A percentile compares a stretch with the other conserved stretches of the same genome.
Conservation (phyloP, 768 basidiomycete genomes). For the Suillus ampliporus region DNA sequence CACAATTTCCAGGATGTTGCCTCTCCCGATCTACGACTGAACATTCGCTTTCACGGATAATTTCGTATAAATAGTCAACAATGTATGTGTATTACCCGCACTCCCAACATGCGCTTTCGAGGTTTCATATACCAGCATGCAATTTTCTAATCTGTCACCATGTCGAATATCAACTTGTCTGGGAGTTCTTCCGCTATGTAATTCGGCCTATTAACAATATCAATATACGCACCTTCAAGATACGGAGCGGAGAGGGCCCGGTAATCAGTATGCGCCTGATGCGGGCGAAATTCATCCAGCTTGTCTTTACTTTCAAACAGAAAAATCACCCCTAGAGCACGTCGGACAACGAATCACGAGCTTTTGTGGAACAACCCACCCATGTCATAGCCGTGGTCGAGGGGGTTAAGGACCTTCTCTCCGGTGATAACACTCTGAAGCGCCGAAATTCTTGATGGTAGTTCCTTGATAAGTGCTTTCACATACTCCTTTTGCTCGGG, state of each 20-base stretch:
- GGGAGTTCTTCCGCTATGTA: not conserved
- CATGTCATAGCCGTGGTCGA: slow-evolving; percentile 18
- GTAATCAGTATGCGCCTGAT: slow-evolving; percentile 15
- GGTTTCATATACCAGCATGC: not conserved
- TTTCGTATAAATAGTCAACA: slow-evolving; percentile 7
- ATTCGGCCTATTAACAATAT: not conserved
- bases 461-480: slow-evolving; percentile 7
- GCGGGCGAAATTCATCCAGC: slow-evolving; percentile 13
- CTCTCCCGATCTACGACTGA: slow-evolving; percentile 76
- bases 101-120: not conserved
- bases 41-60: not conserved
- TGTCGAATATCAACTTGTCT: slow-evolving; percentile 14
- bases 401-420: slow-evolving; percentile 15
- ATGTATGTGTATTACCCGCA: not conserved
- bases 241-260: slow-evolving; percentile 3
- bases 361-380: slow-evolving; percentile 4
- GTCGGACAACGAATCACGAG: not conserved
- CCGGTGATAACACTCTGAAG: slow-evolving; percentile 16
- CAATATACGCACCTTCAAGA: slow-evolving; percentile 12
- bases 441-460: slow-evolving; percentile 15
- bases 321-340: slow-evolving; percentile 19
- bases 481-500: slow-evolving; percentile 15
- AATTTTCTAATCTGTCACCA: not conserved
- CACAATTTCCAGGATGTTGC: slow-evolving; percentile 54
- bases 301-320: slow-evolving; percentile 17